Base-by-base conservation (phyloP, 2,329 filamentous ascomycete species). In the Aspergillus aculeatinus region DNA sequence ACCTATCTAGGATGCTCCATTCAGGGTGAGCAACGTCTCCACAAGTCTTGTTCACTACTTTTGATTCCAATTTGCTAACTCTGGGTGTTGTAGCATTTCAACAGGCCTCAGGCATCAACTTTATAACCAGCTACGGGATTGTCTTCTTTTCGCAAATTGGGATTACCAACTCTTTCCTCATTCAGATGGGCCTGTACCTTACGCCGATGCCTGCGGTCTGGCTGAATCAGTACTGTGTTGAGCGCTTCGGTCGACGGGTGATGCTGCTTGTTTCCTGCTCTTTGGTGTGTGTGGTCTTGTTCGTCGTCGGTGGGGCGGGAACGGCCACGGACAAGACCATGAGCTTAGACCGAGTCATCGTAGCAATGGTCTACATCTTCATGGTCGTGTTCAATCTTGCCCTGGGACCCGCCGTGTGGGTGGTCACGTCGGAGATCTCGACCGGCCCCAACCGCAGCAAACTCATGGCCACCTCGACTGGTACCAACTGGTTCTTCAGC, bases 281-380 rank as follows among this genome's bases (percentile, higher is more conserved):
- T 11, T 29, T 55, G 12, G 52, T 55, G 3, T 42, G 35, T 19
- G 27, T n/a, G 4, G 52, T 55, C 9, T 29, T 55, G 42, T 33
- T 48, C 39, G 29, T 55, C 12, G 52, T 55, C 52, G 52, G 52
- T 29, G 52, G 52, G 16, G 42, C 42, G 7, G 52, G 52, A 14
- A 55, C 52, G n/a, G 52, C 52, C 2, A 16, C 25, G n/a, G 27
- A 33, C 23, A 55, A 55, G n/a, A 55, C 52, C 2, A 31, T 48
- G 42, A 19, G 39, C 39, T 21, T 55, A 9, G 44, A 58, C 55
- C 31, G 55, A 51, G 33, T 52, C 51, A 63, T 59, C 31, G 61
- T 63, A 9, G 55, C 55, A n/a, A 55, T 63, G 50, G 60, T 63
- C 27, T 59, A 60, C 21, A 27, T 63, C 21, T 63, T 58, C 58